phyloP scores from a whole-genome alignment of 2,329 filamentous ascomycete species.

The Hypoxylon sp. region DNA sequence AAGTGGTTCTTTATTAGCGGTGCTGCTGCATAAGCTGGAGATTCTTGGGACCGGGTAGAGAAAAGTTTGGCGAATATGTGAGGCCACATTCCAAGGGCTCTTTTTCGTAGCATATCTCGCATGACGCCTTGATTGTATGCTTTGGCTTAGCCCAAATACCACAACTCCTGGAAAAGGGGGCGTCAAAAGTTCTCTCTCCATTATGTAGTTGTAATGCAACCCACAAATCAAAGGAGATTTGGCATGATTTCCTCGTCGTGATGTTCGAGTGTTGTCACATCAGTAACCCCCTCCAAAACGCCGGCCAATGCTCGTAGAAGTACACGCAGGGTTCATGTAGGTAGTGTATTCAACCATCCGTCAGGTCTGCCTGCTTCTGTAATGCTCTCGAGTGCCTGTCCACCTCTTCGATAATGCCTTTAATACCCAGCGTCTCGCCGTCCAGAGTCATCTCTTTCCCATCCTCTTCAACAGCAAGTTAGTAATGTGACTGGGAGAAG shows the following conservation, averaged over 20 bases:
- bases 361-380: conserved; percentile 84
- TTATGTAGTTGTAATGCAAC: conserved; percentile 1
- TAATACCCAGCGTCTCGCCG: conserved; percentile 83
- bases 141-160: conserved; percentile 25
- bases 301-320: conserved; percentile 42
- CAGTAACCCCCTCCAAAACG: conserved; percentile 38
- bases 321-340: conserved; percentile 17
- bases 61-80: conserved; percentile 41
- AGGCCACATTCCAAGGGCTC: conserved; percentile 25
- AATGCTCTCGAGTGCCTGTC: conserved; percentile 87
- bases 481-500: conserved; percentile 26
- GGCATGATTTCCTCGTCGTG: neutral
- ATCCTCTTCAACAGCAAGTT: conserved; percentile 72
- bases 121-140: conserved; percentile 24
- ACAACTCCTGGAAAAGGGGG: conserved; percentile 17
- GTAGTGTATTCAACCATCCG: conserved; percentile 52
- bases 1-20: conserved; percentile 99
- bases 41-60: conserved; percentile 49
- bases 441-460: conserved; percentile 90
- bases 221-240: conserved; percentile 6
- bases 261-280: conserved; percentile 2
- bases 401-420: conserved; percentile 87
- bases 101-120: conserved; percentile 43
- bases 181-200: neutral
- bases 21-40: conserved; percentile 76